Base-by-base conservation (phyloP, 352 stramenopile species). In the Phytopythium montanum region DNA sequence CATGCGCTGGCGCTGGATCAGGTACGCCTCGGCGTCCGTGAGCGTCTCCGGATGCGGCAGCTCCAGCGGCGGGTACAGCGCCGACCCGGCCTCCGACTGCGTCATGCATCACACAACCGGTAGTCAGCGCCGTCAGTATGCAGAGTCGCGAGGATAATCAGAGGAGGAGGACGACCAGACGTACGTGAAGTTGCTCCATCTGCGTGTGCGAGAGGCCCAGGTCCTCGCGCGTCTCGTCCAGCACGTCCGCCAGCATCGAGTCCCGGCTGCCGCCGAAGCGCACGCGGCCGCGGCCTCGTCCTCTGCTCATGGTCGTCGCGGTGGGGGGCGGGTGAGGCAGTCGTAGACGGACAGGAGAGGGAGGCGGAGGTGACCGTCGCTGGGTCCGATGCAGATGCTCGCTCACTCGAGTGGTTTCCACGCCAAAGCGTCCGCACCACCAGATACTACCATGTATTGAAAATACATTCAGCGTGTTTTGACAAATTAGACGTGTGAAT, bases 261-360 rank as follows among this genome's bases (percentile, higher is more conserved):
- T 90, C 77, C 56, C 75, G 71, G 60, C 80, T 90, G n/a, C 80
- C 77, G 58, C 80, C 80, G 58, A 90, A 90, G 67, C 80, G 80
- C 60, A 88, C 76, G 60, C 80, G 80, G 13, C 77, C 75, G 23
- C 77, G 80, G 26, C 80, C 80, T 7, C 80, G 69, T 79, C 80
- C 80, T 69, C 80, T 68, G 52, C 75, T 87, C 77, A 88, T 90
- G 50, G 23, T 51, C 44, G 44, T 31, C 44, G 13, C 25, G 23
- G 25, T 8, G 44, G 14, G 44, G 10, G 13, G 23, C 23, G 42
- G n/a, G n/a, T n/a, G n/a, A n/a, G n/a, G n/a, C n/a, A n/a, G n/a
- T n/a, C n/a, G n/a, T n/a, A 29, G 5, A 21, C 42, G 10, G 33
- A 38, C 33, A 1, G 14, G 33, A 38, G 33, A 38, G 2, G 8